Evolutionary conservation across 257 asterid species (phyloP), one percentile per base, ranked within the genome.

Genomic region (Knoxia roxburghii): DNA sequence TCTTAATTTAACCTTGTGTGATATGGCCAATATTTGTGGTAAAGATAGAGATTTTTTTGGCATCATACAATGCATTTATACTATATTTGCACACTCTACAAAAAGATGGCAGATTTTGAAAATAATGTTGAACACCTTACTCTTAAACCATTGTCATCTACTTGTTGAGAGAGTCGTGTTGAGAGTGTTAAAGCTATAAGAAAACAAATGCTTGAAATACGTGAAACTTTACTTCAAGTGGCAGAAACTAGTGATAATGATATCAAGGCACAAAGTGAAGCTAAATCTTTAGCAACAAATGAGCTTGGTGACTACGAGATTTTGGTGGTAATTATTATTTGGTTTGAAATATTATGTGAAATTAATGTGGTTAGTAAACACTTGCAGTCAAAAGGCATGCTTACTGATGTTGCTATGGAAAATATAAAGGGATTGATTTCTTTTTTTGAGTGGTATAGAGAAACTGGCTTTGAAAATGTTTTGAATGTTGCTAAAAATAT

Each of bases 171-270:
- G 29, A 54, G 4, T 23, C 60, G 60, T 23, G 29, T 54, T 54
- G 60, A 54, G 3, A 54, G 60, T 7, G 60, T 54, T 54, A 54
- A 54, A 54, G 33, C 26, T 2, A 54, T 54, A 54, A 54, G 60
- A 54, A 14, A 2, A 14, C 26, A 54, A 54, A 29, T 2, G 15
- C 23, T 11, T 3, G 5, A 54, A 54, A 2, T 54, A 23, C 4
- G 60, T 14, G 60, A 54, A 2, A 26, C 60, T 18, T 54, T 54
- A 11, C 9, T 54, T 54, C 9, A 54, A 54, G 26, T 54, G 26
- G 29, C 29, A 9, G 29, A 54, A 2, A 24, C 5, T 0, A 6
- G 14, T 18, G 29, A 18, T 54, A 13, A n/a, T n/a, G n/a, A n/a
- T n/a, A n/a, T n/a, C n/a, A n/a, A n/a, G n/a, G n/a, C n/a, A 18